Evolutionary conservation across 83 land plant genomes (phyloP), one percentile per base, ranked within the genome.

Genomic region (Isoetes engelmannii): DNA sequence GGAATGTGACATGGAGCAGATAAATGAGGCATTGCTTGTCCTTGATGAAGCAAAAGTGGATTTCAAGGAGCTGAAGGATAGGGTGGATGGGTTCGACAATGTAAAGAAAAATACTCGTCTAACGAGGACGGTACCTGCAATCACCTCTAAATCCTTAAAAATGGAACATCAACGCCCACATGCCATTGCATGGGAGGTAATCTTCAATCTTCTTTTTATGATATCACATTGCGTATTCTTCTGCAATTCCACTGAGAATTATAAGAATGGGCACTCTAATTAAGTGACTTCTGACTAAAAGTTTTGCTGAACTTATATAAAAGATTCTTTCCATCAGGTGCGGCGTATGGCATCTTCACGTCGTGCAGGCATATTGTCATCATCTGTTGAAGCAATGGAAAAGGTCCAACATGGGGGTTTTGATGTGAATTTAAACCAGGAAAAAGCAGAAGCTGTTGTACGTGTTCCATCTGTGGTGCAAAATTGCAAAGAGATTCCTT

Each of bases 111-210:
- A 69, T 2, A 78, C 83, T 58, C 43, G 76, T 69, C 46, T 54
- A 44, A 57, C 71, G 6, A 81, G 71, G 19, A 68, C 63, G 54
- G 45, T 74, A 20, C 70, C 62, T 73, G 84, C 77, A 63, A 86
- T 73, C 12, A 63, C 28, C 44, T 21, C 79, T 7, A 63, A 37
- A 45, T 67, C 77, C 15, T 20, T 77, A 59, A 85, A 83, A 76
- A 69, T 56, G 65, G 96, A 85, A 8, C 85, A 81, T 15, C 72
- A 70, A 51, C 81, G 92, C 55, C 92, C 96, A 60, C 98, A 90
- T 80, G 92, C 96, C 28, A 82, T 93, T 53, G 92, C 98, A 56
- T 90, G 92, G 96, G 92, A 90, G 98, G 96, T 93, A 58, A 62
- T 59, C 15, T 12, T 42, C 59, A 42, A 46, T 10, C 15, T 66